phyloP scores from a whole-genome alignment of 2,329 filamentous ascomycete genomes.

The Talaromyces sp. region DNA sequence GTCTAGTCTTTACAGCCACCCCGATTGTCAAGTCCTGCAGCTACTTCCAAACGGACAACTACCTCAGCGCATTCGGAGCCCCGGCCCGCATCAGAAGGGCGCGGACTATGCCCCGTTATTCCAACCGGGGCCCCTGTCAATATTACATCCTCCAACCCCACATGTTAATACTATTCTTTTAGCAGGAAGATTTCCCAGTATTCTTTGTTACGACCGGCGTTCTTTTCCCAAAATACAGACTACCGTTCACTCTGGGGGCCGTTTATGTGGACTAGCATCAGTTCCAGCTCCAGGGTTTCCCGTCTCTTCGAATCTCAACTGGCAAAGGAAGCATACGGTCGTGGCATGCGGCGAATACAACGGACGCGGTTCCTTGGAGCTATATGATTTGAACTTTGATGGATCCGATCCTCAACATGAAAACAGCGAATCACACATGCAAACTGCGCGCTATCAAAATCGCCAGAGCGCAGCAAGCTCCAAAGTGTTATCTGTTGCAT shows the following conservation, averaged over 20 bases:
- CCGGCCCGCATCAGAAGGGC: slow-evolving; percentile 30
- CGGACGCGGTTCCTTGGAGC: slow-evolving; percentile 79
- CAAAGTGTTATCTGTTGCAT: slow-evolving; percentile 73
- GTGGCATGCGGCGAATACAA: slow-evolving; percentile 88
- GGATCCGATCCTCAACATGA: slow-evolving; percentile 24
- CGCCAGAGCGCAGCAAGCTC: slow-evolving; percentile 75
- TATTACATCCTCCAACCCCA: slow-evolving; percentile 66
- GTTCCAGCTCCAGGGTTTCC: slow-evolving; percentile 54
- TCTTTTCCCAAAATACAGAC: slow-evolving; percentile 73
- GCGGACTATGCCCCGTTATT: slow-evolving; percentile 64
- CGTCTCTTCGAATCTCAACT: slow-evolving; percentile 29
- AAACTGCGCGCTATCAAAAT: slow-evolving; percentile 57
- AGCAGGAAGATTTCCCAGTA: slow-evolving; percentile 80
- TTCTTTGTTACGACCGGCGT: slow-evolving; percentile 82
- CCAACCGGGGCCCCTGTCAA: slow-evolving; percentile 75
- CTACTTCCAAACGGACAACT: slow-evolving; percentile 31
- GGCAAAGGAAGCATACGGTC: slow-evolving; percentile 58
- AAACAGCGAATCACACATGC: slow-evolving; percentile 24
- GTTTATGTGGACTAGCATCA: slow-evolving; percentile 66
- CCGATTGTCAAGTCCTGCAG: slow-evolving; percentile 30
- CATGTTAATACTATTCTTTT: slow-evolving; percentile 77
- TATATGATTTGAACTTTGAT: slow-evolving; percentile 54
- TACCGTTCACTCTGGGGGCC: slow-evolving; percentile 77
- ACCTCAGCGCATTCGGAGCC: slow-evolving; percentile 35
- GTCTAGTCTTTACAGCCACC: slow-evolving; percentile 28